Evolutionary conservation across 441 rosid genomes (phyloP), one percentile per base, ranked within the genome.

Genomic region (Melianthus villosus): DNA sequence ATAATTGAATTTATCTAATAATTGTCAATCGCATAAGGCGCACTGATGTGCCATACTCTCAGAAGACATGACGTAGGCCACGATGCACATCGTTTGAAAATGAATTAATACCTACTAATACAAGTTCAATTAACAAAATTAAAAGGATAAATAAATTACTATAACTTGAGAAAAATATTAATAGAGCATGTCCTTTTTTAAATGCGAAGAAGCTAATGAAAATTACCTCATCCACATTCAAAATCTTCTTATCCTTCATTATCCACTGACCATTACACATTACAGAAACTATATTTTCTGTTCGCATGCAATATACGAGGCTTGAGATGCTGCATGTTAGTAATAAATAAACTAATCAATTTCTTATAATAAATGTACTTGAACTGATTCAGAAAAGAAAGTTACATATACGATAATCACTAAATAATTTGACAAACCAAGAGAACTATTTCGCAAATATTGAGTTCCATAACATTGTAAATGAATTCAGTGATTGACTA

Each of bases 221-320:
- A 16, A 16, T 26, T 64, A 72, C 83, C 83, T 72, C 83, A 32
- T 72, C 48, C 10, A 79, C 69, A 28, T 60, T 70, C 54, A 66
- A 36, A 16, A 79, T 72, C 50, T 54, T 70, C 69, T 64, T 65
- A 29, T 70, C 71, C 63, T 60, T 70, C 89, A 75, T 75, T 42
- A 75, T 62, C 89, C 89, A 72, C 62, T 45, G 54, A 50, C 89
- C 83, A 11, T 79, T 75, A 69, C 89, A 79, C 73, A 79, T 72
- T 22, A 75, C 75, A 1, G 83, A 72, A 34, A 62, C 58, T 7
- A 72, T n/a, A 50, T 79, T 75, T 66, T 79, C 89, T 1, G 73
- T 68, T 57, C 77, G 57, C 77, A 74, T 64, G 65, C 72, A 55
- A 51, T 75, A 70, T 18, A 79, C 83, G 41, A 79, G 74, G 55